Conservation (phyloP, 352 stramenopile genomes). For the Phytopythium mirpurense region DNA sequence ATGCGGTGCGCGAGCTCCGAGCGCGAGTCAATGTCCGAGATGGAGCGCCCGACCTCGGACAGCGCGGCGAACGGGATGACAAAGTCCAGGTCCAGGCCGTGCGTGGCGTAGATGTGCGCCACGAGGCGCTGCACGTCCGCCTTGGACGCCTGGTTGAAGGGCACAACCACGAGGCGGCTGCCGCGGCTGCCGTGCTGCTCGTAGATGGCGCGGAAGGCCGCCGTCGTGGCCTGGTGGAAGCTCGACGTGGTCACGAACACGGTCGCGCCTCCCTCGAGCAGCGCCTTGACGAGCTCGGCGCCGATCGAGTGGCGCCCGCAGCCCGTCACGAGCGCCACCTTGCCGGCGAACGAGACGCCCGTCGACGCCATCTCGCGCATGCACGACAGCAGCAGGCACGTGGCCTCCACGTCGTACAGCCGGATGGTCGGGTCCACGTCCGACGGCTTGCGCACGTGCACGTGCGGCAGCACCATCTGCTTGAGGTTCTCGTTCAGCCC, state of each 20-base stretch:
- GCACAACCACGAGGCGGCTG: conserved; percentile 71
- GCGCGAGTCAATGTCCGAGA: conserved; percentile 69
- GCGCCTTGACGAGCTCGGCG: conserved; percentile 75
- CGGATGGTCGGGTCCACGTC: conserved; percentile 74
- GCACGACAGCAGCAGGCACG: conserved; percentile 67
- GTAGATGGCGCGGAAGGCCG: conserved; percentile 76
- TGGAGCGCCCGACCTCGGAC: conserved; percentile 72
- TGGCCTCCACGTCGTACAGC: conserved; percentile 78
- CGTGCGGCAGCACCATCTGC: conserved; percentile 60
- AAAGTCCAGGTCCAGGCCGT: conserved; percentile 83
- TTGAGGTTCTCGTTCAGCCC: conserved; percentile 62
- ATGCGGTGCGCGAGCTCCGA: conserved; percentile 83
- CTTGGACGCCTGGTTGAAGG: conserved; percentile 86
- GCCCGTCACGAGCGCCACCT: conserved; percentile 82
- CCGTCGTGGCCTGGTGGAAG: conserved; percentile 51
- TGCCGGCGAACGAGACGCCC: conserved; percentile 80
- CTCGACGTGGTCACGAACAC: conserved; percentile 85
- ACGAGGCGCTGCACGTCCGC: conserved; percentile 67
- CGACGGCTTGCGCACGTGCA: conserved; percentile 74
- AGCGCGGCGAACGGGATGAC: conserved; percentile 85
- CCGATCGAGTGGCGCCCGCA: conserved; percentile 85
- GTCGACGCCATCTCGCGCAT: conserved; percentile 84
- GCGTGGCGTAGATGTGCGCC: conserved; percentile 75
- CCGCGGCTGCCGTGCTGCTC: conserved; percentile 80
- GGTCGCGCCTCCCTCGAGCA: conserved; percentile 80